A percentile compares a stretch with the other conserved stretches of the same genome.
These are phyloP conservation scores for Trichoderma sp. DNA, from an alignment of 2,329 filamentous ascomycete species.

Conservation along the genomic window DNA sequence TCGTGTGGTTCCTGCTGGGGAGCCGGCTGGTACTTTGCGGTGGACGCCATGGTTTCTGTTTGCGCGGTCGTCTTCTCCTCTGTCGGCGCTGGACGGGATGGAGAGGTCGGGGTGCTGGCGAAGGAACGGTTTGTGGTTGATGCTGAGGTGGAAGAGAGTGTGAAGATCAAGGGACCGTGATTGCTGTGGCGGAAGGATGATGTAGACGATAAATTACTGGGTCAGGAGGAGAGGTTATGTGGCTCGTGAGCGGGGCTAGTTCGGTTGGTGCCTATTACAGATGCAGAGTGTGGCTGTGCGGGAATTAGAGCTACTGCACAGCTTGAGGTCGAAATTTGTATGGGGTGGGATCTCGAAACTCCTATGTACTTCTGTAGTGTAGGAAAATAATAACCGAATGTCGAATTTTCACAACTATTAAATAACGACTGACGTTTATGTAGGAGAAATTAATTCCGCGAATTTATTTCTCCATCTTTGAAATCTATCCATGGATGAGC, in stretches of 20 bases:
- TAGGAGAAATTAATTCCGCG: too few species aligned
- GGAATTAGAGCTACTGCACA: not conserved
- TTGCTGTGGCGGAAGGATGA: conserved; percentile 21
- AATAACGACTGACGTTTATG: too few species aligned
- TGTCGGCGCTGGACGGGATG: not conserved
- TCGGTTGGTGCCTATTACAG: not conserved
- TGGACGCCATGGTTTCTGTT: conserved; percentile 60
- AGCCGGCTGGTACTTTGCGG: conserved; percentile 77
- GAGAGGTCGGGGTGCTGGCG: not conserved
- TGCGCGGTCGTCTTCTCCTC: not conserved
- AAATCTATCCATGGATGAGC: too few species aligned
- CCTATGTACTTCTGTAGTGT: too few species aligned
- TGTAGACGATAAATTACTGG: conserved; percentile 11
- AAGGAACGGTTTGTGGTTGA: not conserved
- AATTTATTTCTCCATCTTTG: too few species aligned
- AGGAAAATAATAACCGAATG: too few species aligned
- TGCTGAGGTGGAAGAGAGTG: not conserved
- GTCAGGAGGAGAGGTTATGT: conserved; percentile 19
- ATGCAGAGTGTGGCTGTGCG: conserved; percentile 7
- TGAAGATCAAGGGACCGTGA: conserved; percentile 5
- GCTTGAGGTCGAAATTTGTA: not conserved
- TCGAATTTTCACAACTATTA: too few species aligned
- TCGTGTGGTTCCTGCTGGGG: conserved; percentile 85
- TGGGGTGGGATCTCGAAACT: not conserved
- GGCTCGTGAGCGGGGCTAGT: not conserved